Conservation (phyloP, 768 basidiomycete genomes). For the Daedalea quercina region DNA sequence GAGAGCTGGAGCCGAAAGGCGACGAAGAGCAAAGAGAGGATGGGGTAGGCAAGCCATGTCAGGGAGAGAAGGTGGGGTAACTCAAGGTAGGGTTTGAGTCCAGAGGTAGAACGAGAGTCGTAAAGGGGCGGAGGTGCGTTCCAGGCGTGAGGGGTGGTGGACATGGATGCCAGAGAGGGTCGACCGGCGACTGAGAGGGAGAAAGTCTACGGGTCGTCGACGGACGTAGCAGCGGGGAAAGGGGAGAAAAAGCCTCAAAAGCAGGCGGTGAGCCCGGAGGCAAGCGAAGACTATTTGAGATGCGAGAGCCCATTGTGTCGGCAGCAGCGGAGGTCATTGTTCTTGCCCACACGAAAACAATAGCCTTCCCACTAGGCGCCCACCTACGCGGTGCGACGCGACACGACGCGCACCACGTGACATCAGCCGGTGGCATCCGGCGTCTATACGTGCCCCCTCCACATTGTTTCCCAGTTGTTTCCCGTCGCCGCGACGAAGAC, state of each 20-base stretch:
- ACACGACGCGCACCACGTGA: neutral
- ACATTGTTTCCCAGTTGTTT: no score
- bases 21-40: constrained; percentile 83
- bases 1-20: constrained; percentile 78
- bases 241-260: constrained; percentile 12
- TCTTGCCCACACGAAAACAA: neutral
- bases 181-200: constrained; percentile 23
- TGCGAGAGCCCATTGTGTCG: neutral
- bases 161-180: constrained; percentile 21
- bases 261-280: constrained; percentile 1
- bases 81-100: constrained; percentile 76
- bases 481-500: no score
- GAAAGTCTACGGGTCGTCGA: constrained; percentile 16
- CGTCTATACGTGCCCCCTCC: neutral
- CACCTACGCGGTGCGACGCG: neutral
- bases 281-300: neutral
- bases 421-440: neutral
- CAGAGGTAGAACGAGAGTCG: constrained; percentile 37
- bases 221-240: constrained; percentile 12
- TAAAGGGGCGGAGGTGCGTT: constrained; percentile 48
- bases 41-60: constrained; percentile 87
- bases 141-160: constrained; percentile 22
- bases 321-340: neutral
- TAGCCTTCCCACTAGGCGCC: neutral
- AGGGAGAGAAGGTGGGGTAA: constrained; percentile 81